Evolutionary conservation across 768 basidiomycete species (phyloP).

Genomic region (Termitomyces sp.): DNA sequence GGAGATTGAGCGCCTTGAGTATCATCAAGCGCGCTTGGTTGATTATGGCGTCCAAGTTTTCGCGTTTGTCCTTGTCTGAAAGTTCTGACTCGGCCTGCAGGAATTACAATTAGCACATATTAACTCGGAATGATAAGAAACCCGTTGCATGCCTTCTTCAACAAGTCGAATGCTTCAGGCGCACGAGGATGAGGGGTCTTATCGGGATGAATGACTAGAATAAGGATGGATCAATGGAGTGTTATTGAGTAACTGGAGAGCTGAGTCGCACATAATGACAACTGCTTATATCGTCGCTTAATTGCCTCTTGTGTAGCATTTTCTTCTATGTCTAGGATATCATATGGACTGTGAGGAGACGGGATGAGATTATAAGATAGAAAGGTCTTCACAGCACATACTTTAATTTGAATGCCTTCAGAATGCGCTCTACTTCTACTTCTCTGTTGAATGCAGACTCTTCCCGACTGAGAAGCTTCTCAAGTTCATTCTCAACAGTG

Average conservation of each 20-base stretch:
- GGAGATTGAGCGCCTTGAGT: slow-evolving; percentile 59
- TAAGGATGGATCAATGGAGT: slow-evolving; percentile 1
- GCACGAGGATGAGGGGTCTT: slow-evolving; percentile 87
- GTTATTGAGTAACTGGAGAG: not conserved
- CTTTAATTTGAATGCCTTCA: slow-evolving; percentile 97
- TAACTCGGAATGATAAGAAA: not conserved
- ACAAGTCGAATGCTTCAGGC: slow-evolving; percentile 88
- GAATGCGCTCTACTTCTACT: slow-evolving; percentile 85
- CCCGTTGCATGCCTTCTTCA: slow-evolving; percentile 70
- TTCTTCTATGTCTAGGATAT: slow-evolving; percentile 80
- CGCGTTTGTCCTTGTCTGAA: slow-evolving; percentile 71
- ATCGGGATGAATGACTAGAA: slow-evolving; percentile 94
- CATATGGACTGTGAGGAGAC: slow-evolving; percentile 73
- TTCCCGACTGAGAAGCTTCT: slow-evolving; percentile 73
- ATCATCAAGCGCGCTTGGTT: slow-evolving; percentile 66
- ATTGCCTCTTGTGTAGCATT: slow-evolving; percentile 72
- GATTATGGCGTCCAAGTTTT: slow-evolving; percentile 77
- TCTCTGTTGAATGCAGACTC: slow-evolving; percentile 85
- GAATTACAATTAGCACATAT: not conserved
- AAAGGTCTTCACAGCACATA: slow-evolving; percentile 29
- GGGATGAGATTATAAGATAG: not conserved
- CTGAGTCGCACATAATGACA: slow-evolving; percentile 69
- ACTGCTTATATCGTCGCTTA: slow-evolving; percentile 83
- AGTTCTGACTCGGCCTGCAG: slow-evolving; percentile 80
- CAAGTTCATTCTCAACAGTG: slow-evolving; percentile 54